Evolutionary conservation across 768 basidiomycete genomes (phyloP).

Genomic region (Auriscalpium orientale): DNA sequence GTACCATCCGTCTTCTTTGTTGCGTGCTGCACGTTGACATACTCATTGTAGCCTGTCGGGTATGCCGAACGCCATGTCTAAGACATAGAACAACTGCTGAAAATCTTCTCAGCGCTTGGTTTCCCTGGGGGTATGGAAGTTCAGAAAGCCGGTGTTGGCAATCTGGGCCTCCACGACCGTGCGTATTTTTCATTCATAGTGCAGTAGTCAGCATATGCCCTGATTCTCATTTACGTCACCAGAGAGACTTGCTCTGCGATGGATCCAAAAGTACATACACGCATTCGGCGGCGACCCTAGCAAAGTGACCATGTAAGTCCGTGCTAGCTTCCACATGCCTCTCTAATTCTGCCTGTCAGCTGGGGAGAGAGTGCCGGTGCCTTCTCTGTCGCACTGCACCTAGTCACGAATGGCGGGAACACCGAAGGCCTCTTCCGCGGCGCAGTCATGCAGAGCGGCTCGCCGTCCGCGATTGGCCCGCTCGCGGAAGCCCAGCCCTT

Average conservation of each 20-base stretch:
- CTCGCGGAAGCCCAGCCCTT: constrained; percentile 7
- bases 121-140: background rate
- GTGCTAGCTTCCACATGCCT: background rate
- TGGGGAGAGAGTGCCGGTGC: constrained; percentile 20
- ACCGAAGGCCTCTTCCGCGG: constrained; percentile 16
- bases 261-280: constrained; percentile 1
- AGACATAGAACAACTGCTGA: too few species aligned
- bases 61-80: background rate
- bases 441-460: constrained; percentile 14
- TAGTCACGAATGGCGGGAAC: constrained; percentile 16
- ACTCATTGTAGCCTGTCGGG: background rate
- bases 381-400: constrained; percentile 13
- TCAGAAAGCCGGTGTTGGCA: background rate
- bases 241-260: background rate
- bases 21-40: background rate
- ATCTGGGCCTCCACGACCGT: constrained; percentile 3
- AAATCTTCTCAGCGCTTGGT: background rate
- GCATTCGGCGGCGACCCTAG: background rate
- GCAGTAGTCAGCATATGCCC: background rate
- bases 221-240: background rate
- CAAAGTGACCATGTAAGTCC: background rate
- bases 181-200: background rate
- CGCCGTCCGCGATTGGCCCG: background rate
- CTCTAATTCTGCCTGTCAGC: background rate
- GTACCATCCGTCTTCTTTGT: background rate